phyloP scores from a whole-genome alignment of 495 filamentous ascomycete species.

The Lasiosphaeriaceae sp. region DNA sequence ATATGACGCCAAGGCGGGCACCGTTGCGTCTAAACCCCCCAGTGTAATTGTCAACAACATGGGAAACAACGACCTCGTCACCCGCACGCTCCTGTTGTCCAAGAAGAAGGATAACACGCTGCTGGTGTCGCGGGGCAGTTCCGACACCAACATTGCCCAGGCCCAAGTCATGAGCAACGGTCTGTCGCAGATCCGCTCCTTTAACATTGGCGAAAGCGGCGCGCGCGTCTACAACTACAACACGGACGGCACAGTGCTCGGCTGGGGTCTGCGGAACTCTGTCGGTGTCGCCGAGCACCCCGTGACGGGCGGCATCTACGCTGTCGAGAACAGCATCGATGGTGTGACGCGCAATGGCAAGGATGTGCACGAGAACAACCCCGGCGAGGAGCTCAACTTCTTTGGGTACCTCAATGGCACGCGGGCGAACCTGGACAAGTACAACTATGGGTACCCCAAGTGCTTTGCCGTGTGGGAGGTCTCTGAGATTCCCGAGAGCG shows the following conservation, averaged over 20 bases:
- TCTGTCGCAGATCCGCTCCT: constrained; percentile 56
- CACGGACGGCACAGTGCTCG: constrained; percentile 51
- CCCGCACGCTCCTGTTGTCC: constrained; percentile 55
- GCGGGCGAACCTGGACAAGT: constrained; percentile 21
- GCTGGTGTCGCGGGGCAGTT: constrained; percentile 56
- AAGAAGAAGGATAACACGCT: constrained; percentile 37
- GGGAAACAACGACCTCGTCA: constrained; percentile 54
- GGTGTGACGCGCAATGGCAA: constrained; percentile 47
- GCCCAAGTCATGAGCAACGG: constrained; percentile 46
- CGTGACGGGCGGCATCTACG: constrained; percentile 54
- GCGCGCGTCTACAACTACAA: constrained; percentile 36
- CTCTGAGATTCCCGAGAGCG: constrained; percentile 46
- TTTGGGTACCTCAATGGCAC: constrained; percentile 55
- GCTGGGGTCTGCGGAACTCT: constrained; percentile 65
- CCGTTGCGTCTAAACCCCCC: constrained; percentile 34
- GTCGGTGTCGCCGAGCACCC: constrained; percentile 61
- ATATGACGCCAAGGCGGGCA: constrained; percentile 46
- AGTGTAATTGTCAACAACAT: constrained; percentile 52
- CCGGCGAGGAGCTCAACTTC: constrained; percentile 68
- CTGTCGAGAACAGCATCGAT: constrained; percentile 66
- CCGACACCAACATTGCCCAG: constrained; percentile 45
- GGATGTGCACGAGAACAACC: constrained; percentile 63
- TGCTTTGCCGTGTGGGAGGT: constrained; percentile 61
- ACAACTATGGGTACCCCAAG: constrained; percentile 58
- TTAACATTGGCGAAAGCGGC: constrained; percentile 45